phyloP scores from a whole-genome alignment of 805 yeast species.

The Saccharomycopsis fibuligera region DNA sequence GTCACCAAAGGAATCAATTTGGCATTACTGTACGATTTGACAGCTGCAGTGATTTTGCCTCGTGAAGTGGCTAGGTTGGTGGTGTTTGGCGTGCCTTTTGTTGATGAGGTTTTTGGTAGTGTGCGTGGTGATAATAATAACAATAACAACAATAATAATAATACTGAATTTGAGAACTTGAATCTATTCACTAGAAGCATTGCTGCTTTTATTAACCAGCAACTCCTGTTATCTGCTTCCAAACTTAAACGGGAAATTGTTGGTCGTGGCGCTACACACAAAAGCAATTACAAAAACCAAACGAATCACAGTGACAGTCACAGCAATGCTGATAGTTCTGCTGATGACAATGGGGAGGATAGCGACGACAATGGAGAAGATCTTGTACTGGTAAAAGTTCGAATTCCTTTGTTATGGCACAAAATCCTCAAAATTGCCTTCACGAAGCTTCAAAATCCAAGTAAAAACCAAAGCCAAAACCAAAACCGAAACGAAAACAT shows the following conservation, averaged over 20 bases:
- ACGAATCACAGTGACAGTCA: background rate
- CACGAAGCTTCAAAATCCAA: background rate
- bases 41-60: constrained; percentile 26
- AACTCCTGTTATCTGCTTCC: background rate
- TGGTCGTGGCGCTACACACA: too few relatives aligned
- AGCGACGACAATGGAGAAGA: too few relatives aligned
- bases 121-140: too few relatives aligned
- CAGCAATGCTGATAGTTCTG: background rate
- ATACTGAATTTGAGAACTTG: background rate
- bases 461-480: background rate
- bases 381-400: constrained; percentile 22
- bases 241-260: too few relatives aligned
- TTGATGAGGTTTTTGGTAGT: too few relatives aligned
- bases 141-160: background rate
- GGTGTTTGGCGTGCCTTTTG: background rate
- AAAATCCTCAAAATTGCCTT: background rate
- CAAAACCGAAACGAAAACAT: background rate
- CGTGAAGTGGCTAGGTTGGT: background rate
- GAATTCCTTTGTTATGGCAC: constrained; percentile 23
- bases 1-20: too few relatives aligned
- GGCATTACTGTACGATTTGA: background rate
- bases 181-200: constrained; percentile 1
- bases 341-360: background rate
- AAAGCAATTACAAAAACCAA: background rate
- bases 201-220: constrained; percentile 3